Base-by-base conservation (phyloP, 1,284 basidiomycete species). In the Athelia psychrophila region DNA sequence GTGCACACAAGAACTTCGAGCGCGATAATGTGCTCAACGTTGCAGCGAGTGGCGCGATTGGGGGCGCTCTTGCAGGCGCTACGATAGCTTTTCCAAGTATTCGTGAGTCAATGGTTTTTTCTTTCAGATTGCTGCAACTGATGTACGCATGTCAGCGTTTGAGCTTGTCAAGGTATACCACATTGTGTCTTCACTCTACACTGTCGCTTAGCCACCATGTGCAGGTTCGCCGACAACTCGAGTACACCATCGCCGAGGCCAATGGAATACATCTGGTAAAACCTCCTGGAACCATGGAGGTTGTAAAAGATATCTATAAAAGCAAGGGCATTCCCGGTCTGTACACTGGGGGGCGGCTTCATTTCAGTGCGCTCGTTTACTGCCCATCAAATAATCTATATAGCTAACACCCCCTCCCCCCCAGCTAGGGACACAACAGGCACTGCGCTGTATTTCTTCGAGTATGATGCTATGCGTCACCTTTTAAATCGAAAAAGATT, bases 161-260 rank as follows among this genome's bases (percentile, higher is more conserved):
- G 95, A 98, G 68, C 84, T 98, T 40, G 93, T 98, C 61, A 98
- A 98, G 79, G 93, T 95, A 58, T 59, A 73, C 55, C 22, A n/a
- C 9, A 42, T 42, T 6, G 38, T 42, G 8, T 18, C 6, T 42
- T 5, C 23, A 19, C 5, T 42, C 46, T 12, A 6, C 44, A 48
- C 33, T 46, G 9, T 32, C 33, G 36, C 23, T 35, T 33, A 44
- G 24, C 45, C 54, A 19, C 44, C 30, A 27, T 51, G 40, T 51
- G 18, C 60, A 93, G 90, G 87, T 94, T 51, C 86, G 93, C 55
- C 77, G 93, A 58, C 95, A 99, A 64, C 76, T 99, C 48, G 96
- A 98, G 70, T 98, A 91, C 63, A 86, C 92, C 47, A 98, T 98
- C 54, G 92, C 93, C 20, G 82, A 83, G 20, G 86, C 76, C 66